Percentiles rank a stretch among this genome's conserved stretches.
These are phyloP conservation scores for Nepenthes alata DNA, from an alignment of 179 eudicot genomes.

Conservation along the genomic window DNA sequence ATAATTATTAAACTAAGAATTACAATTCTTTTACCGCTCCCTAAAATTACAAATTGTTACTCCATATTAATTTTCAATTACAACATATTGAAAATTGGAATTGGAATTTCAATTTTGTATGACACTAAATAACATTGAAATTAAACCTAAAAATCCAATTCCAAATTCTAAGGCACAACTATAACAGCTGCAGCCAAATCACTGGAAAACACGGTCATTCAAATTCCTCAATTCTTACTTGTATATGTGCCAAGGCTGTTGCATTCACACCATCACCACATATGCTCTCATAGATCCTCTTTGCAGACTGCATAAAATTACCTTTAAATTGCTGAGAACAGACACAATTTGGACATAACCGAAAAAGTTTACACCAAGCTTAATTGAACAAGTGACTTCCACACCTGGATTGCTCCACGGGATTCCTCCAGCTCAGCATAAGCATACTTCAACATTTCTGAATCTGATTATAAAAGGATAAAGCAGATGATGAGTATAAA, in stretches of 20 bases:
- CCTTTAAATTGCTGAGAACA: not conserved
- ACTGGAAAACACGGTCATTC: not conserved
- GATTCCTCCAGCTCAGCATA: slow-evolving; percentile 97
- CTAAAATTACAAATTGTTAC: too few relatives aligned
- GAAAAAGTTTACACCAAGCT: not conserved
- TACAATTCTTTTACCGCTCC: too few relatives aligned
- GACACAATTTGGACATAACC: not conserved
- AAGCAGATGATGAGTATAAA: not conserved
- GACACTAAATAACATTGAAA: too few relatives aligned
- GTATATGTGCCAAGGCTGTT: slow-evolving; percentile 84
- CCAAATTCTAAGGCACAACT: too few relatives aligned
- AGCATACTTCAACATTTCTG: slow-evolving; percentile 80
- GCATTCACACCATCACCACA: slow-evolving; percentile 61
- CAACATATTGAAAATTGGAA: too few relatives aligned
- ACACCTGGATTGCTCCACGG: slow-evolving; percentile 90
- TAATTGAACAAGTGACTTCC: not conserved
- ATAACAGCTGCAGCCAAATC: not conserved
- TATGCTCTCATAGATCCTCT: slow-evolving; percentile 79
- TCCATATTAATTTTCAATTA: too few relatives aligned
- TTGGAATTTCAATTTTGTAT: too few relatives aligned
- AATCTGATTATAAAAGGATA: slow-evolving; percentile 34
- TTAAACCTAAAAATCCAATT: too few relatives aligned
- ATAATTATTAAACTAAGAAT: too few relatives aligned
- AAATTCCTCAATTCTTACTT: slow-evolving; percentile 33
- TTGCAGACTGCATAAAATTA: slow-evolving; percentile 58